Evolutionary conservation across 352 stramenopile species (phyloP).

Genomic region (Globisporangium perplexum): DNA sequence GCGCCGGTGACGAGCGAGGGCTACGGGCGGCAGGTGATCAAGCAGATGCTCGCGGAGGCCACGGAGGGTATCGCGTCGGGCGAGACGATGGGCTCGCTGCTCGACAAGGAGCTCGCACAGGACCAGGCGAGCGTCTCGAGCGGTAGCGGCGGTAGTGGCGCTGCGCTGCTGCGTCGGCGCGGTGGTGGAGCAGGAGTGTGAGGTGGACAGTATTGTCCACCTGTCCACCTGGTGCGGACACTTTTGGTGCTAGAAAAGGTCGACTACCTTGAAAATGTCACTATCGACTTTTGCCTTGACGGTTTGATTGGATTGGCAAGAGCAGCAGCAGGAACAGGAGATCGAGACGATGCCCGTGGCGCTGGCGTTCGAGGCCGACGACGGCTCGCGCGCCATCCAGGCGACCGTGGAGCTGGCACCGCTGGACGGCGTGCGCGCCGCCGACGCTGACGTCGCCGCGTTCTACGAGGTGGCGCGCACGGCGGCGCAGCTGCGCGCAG

Average conservation of each 20-base stretch:
- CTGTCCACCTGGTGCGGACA: background rate
- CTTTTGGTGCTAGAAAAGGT: background rate
- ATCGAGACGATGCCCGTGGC: constrained; percentile 21
- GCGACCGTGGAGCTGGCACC: constrained; percentile 53
- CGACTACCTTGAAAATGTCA: background rate
- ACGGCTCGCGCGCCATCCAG: constrained; percentile 72
- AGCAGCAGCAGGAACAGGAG: background rate
- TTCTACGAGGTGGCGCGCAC: constrained; percentile 72
- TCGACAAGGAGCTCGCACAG: constrained; percentile 64
- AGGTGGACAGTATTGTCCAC: background rate
- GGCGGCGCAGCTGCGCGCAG: constrained; percentile 42
- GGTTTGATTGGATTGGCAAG: background rate
- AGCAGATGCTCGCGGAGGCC: constrained; percentile 64
- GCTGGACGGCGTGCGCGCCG: constrained; percentile 41
- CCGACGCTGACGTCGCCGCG: constrained; percentile 27
- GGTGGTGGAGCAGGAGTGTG: constrained; percentile 3
- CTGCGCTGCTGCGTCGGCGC: constrained; percentile 50
- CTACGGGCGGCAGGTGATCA: constrained; percentile 62
- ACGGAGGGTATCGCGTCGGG: constrained; percentile 45
- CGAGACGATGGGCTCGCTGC: constrained; percentile 74
- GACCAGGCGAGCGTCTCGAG: constrained; percentile 20
- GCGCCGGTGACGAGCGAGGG: constrained; percentile 67
- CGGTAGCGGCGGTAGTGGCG: constrained; percentile 10
- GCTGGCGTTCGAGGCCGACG: constrained; percentile 76
- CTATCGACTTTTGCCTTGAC: background rate